Percentiles rank a stretch among this genome's conserved stretches.
phyloP scores from a whole-genome alignment of 805 yeast genomes.

The Metschnikowia colocasiae region DNA sequence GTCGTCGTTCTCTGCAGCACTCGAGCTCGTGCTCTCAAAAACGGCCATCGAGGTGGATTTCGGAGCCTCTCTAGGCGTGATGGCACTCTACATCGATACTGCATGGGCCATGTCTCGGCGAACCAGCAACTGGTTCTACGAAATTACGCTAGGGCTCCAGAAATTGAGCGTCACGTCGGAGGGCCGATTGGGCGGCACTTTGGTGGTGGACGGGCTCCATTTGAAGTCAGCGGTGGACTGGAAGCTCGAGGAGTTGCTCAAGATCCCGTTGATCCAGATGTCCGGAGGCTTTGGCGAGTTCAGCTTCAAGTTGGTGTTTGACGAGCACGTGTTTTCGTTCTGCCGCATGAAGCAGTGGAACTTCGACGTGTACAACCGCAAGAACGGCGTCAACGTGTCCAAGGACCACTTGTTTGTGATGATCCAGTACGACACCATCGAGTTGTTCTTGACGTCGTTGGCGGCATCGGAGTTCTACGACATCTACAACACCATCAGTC shows the following conservation, averaged over 20 bases:
- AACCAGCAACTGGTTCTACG: slow-evolving; percentile 66
- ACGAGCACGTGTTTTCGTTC: slow-evolving; percentile 79
- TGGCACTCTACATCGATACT: slow-evolving; percentile 51
- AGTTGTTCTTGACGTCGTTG: slow-evolving; percentile 72
- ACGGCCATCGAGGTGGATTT: slow-evolving; percentile 61
- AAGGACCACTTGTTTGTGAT: slow-evolving; percentile 61
- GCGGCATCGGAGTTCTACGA: slow-evolving; percentile 82
- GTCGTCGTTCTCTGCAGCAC: slow-evolving; percentile 64
- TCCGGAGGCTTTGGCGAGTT: slow-evolving; percentile 54
- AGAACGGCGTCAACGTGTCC: slow-evolving; percentile 43
- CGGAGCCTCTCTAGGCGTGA: slow-evolving; percentile 78
- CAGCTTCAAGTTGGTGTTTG: slow-evolving; percentile 66
- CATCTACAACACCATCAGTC: slow-evolving; percentile 61
- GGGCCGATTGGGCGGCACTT: slow-evolving; percentile 77
- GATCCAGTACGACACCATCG: slow-evolving; percentile 48
- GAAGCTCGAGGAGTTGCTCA: slow-evolving; percentile 47
- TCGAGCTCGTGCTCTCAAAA: slow-evolving; percentile 53
- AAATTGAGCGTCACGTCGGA: slow-evolving; percentile 48
- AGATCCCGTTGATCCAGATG: slow-evolving; percentile 65
- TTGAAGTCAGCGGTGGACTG: slow-evolving; percentile 69
- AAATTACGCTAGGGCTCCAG: slow-evolving; percentile 58
- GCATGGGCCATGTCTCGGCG: slow-evolving; percentile 71
- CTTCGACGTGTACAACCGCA: slow-evolving; percentile 65
- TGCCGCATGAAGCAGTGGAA: slow-evolving; percentile 46
- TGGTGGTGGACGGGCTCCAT: slow-evolving; percentile 48